Base-by-base conservation (phyloP, 768 basidiomycete genomes). In the Nidula microcarpa region DNA sequence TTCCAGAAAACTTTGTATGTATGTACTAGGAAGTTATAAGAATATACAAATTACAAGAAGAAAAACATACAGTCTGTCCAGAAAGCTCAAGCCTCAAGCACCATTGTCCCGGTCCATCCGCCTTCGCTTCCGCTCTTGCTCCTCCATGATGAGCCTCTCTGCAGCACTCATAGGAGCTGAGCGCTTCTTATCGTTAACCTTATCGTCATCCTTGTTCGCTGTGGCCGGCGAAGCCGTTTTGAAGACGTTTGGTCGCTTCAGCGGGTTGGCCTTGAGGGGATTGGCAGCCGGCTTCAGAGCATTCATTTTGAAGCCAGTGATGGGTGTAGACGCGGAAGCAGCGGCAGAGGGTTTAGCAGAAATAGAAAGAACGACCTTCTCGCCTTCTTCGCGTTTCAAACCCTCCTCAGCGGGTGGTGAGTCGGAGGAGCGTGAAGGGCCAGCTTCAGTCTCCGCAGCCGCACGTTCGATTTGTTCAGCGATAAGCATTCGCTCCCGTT, bases 401-500 rank as follows among this genome's bases (percentile, higher is more conserved):
- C 80, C 86, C 60, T 80, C 82, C 55, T 82, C 82, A 5, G 63
- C 73, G 7, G 74, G 74, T 3, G 73, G 74, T 16, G 72, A 63
- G 9, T 62, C 62, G n/a, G 73, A 62, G 14, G 73, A 68, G 8
- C 66, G 60, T 1, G 72, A 69, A 4, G 72, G 59, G 13, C 70
- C 76, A 45, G 66, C 68, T 11, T 67, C 71, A 5, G 57, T 57
- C 54, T 85, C 84, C 14, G 71, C 74, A 6, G 74, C 76, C 2
- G 96, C 97, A 37, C 94, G 80, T 67, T 91, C 92, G 52, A 99
- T 98, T 71, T 99, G 96, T 61, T 97, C 94, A 9, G 87, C 79
- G 56, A 99, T 89, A 48, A 94, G 79, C 61, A 83, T 73, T 13
- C 97, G 85, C 69, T 98, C 96, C 41, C 97, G 82, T 67, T 94